Evolutionary conservation across 2,329 filamentous ascomycete species (phyloP), one percentile per base, ranked within the genome.

Genomic region (Pseudogymnoascus sp.): DNA sequence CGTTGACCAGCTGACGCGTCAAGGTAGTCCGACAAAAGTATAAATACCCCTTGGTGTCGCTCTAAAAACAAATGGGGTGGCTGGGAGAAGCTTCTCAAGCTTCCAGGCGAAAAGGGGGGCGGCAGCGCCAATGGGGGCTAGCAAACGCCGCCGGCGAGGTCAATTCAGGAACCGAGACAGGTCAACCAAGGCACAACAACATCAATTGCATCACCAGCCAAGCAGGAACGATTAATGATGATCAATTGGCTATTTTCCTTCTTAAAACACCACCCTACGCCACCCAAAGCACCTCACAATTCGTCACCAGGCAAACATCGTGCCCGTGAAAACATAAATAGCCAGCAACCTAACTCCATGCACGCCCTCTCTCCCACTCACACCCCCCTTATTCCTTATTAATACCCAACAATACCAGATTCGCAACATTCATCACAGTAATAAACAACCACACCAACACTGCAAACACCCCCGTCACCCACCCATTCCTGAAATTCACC

Each of bases 341-440:
- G 10, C 47, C 47, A 17, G 8, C n/a, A 33, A 17, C 9, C 26
- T 29, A 4, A 5, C 47, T n/a, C 8, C 21, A 44, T n/a, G 6
- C 40, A 26, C 21, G 8, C 5, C n/a, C 26, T 50, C 8, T n/a
- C 11, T 11, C 44, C n/a, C 24, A 29, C 1, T 60, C 54, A 60
- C 58, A 9, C 61, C 41, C 8, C 8, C 21, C 21, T 21, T 21
- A 21, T 21, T 21, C 62, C 33, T 66, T 62, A 11, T 68, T 68
- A 58, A 68, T 68, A 2, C 84, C 86, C 68, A 89, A 70, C 7
- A 92, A 71, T 2, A 90, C 89, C 66, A 92, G 71, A 64, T 90
- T 81, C 0, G 89, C 87, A n/a, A 91, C 78, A 70, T 93, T 92
- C 87, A 93, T 88, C 6, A 89, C 76, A 0, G 85, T 82, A 69